These are phyloP conservation scores for Fusarium sp. DNA, from an alignment of 2,329 filamentous ascomycete species.

Conservation along the genomic window DNA sequence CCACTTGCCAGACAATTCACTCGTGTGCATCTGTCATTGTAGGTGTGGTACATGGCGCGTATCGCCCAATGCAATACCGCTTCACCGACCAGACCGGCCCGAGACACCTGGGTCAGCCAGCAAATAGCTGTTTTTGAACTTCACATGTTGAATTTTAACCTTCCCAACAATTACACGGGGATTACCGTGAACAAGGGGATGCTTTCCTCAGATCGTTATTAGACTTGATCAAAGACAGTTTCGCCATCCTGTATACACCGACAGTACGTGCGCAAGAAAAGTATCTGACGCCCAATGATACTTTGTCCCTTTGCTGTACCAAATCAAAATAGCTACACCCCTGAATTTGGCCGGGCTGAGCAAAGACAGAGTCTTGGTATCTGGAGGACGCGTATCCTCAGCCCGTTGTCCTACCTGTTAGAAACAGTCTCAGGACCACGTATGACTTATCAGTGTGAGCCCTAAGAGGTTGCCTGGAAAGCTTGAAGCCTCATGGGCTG, in stretches of 20 bases:
- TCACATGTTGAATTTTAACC: slow-evolving; percentile 15
- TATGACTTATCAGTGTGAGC: background rate
- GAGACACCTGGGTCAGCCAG: slow-evolving; percentile 23
- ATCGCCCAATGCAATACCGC: slow-evolving; percentile 11
- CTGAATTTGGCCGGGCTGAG: slow-evolving; percentile 24
- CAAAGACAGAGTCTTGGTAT: slow-evolving; percentile 28
- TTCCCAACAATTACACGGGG: slow-evolving; percentile 24
- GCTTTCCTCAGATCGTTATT: slow-evolving; percentile 3
- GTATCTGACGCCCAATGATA: slow-evolving; percentile 23
- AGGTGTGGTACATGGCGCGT: slow-evolving; percentile 30
- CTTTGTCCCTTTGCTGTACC: slow-evolving; percentile 18
- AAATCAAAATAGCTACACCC: slow-evolving; percentile 29
- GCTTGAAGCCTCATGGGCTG: slow-evolving; percentile 27
- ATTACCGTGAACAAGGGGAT: slow-evolving; percentile 14
- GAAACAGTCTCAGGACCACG: slow-evolving; percentile 11
- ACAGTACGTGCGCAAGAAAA: slow-evolving; percentile 2
- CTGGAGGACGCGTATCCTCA: slow-evolving; percentile 26
- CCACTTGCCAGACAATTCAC: slow-evolving; percentile 5
- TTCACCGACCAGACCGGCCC: slow-evolving; percentile 39
- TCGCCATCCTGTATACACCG: background rate
- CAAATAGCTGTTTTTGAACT: slow-evolving; percentile 22
- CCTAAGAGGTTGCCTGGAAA: slow-evolving; percentile 1
- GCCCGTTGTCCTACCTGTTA: slow-evolving; percentile 27
- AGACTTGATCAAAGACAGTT: slow-evolving; percentile 6
- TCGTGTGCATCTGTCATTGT: slow-evolving; percentile 10